Evolutionary conservation across 2,329 filamentous ascomycete genomes (phyloP), one percentile per base, ranked within the genome.

Genomic region (Bipolaris bicolor): DNA sequence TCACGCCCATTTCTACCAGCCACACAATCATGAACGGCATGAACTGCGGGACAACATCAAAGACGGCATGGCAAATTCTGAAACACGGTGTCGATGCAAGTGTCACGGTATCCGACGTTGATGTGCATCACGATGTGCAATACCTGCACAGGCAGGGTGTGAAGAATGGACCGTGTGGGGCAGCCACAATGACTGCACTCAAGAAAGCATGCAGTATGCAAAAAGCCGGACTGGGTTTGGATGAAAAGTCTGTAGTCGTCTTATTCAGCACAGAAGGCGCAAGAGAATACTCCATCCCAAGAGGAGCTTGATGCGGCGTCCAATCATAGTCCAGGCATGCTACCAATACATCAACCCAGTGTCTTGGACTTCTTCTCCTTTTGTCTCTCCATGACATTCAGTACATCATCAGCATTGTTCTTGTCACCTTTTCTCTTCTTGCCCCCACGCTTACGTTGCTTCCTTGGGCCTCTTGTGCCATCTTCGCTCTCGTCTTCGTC

Each of bases 371-470:
- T 71, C 57, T 74, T 70, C 56, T 79, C 78, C 54, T 58, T 57
- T 31, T 84, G 80, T 63, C 83, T 81, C 72, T 95, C 90, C 68
- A 97, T 84, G 26, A 92, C 90, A 56, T 85, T 85, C 81, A 96
- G 79, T 52, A 97, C 91, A 80, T 96, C 91, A 5, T 84, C 85
- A 13, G 87, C 90, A 76, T 83, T 94, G 71, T 98, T 91, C 57
- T 78, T 87, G 73, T 93, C 90, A 0, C 90, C 90, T 75, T 91
- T 92, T 70, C 86, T 85, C 80, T 91, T 93, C 81, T 90, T 90
- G 0, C 83, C 80, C 0, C 87, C 88, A 62, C 91, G 83, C 78
- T 91, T 91, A 63, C 88, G 81, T 78, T 89, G 88, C 40, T 81
- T 71, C 63, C 89, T 85, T 77, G 46, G 82, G 75, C 76, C 76